Base-by-base conservation (phyloP, 306 rosid species). In the Castanea mollissima region DNA sequence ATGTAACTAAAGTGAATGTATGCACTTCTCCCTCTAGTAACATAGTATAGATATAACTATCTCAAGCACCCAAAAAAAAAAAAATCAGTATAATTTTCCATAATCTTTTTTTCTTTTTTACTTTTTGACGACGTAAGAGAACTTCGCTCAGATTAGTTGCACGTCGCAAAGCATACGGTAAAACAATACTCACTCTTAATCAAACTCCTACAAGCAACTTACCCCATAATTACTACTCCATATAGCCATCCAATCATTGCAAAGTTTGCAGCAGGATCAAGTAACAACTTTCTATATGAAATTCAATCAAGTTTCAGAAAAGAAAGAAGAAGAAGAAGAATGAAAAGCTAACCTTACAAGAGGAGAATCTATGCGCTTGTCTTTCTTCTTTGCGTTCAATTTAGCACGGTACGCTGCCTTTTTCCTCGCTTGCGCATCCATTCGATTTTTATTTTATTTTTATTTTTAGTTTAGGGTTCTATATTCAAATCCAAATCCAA, bases 341-440 rank as follows among this genome's bases (percentile, higher is more conserved):
- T n/a, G 67, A 59, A 21, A 63, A 46, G 57, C 73, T 27, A 78
- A 90, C 99, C 99, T 89, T 3, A 93, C 89, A 1, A 95, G 89
- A 71, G 97, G 94, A 57, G 97, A 95, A 55, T 90, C 94, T 14
- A 88, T 84, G 80, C 93, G 95, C 83, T 95, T 95, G 10, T 88
- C 98, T 83, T 90, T 93, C 92, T 89, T 90, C 86, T 89, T 92
- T 5, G 93, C 92, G 74, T 89, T 91, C 90, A 92, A 79, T 88
- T 83, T 89, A 64, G 97, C 89, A 71, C 96, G 99, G 82, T 90
- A 88, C 19, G 84, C 8, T 9, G 94, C 87, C 73, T 88, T 95
- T 73, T 88, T 89, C 90, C 80, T 91, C 29, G 92, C 90, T 76
- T 91, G 86, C 16, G 86, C 84, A 74, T 85, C 85, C 84, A 81